These are phyloP conservation scores for Tetraselmis striata DNA, from an alignment of 139 green algal species.

Conservation along the genomic window DNA sequence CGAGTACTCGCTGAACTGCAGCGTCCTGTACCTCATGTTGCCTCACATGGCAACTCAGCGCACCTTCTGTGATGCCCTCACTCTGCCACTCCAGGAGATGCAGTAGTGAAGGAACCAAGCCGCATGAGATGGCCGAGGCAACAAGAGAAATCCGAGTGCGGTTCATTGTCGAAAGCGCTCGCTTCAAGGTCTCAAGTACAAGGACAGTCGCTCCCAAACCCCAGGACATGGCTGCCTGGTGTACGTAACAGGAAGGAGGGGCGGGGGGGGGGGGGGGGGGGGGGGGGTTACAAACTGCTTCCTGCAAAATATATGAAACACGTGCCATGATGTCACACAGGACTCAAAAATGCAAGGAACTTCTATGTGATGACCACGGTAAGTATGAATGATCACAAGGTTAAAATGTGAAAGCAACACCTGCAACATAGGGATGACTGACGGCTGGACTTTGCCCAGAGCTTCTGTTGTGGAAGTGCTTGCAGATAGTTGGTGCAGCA, in stretches of 20 bases:
- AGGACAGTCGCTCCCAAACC: conserved; percentile 49
- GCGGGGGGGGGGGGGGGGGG: too few species aligned
- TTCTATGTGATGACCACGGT: too few species aligned
- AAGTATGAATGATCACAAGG: too few species aligned
- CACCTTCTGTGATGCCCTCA: neutral
- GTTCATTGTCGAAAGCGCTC: conserved; percentile 47
- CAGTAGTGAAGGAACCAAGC: conserved; percentile 51
- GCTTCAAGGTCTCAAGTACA: conserved; percentile 66
- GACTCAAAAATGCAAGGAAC: too few species aligned
- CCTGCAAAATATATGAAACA: too few species aligned
- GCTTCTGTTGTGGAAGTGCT: conserved; percentile 41
- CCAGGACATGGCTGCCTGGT: conserved; percentile 29
- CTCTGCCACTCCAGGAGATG: conserved; percentile 62
- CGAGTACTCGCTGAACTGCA: conserved; percentile 60
- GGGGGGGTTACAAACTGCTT: too few species aligned
- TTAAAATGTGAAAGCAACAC: too few species aligned
- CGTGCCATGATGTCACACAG: too few species aligned
- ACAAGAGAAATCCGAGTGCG: conserved; percentile 57
- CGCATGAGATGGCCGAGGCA: conserved; percentile 35
- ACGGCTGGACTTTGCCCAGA: conserved; percentile 38
- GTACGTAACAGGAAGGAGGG: too few species aligned
- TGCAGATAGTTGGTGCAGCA: conserved; percentile 65
- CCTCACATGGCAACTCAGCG: neutral
- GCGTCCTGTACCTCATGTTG: conserved; percentile 39
- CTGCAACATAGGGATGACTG: conserved; percentile 39